Percentiles rank a stretch among this genome's conserved stretches.
Conservation (phyloP, 2,329 filamentous ascomycete genomes). For the Monilinia fructigena region DNA sequence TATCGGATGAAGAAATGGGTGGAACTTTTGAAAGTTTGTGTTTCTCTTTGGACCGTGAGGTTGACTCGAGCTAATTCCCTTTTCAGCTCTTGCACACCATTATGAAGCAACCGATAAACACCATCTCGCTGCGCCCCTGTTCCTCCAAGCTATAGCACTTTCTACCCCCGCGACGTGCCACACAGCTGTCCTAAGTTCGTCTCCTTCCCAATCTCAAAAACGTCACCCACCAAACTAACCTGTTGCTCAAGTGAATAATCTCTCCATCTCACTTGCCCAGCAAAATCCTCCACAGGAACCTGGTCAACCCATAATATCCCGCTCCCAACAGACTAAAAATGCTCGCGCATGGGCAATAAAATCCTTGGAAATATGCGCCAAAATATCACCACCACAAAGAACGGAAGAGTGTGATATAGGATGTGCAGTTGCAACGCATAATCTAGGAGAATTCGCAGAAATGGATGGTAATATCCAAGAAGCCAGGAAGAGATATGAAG, state of each 20-base stretch:
- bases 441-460: conserved; percentile 79
- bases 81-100: conserved; percentile 66
- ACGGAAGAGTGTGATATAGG: conserved; percentile 79
- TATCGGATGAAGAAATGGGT: conserved; percentile 70
- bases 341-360: conserved; percentile 78
- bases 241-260: conserved; percentile 66
- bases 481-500: conserved; percentile 66
- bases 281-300: conserved; percentile 41
- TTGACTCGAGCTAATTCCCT: conserved; percentile 31
- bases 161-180: conserved; percentile 68
- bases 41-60: background rate
- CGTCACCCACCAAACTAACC: conserved; percentile 22
- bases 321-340: conserved; percentile 63
- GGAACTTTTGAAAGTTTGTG: conserved; percentile 63
- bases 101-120: conserved; percentile 74
- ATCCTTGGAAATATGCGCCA: conserved; percentile 64
- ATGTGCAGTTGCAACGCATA: conserved; percentile 81
- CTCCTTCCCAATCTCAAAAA: conserved; percentile 27
- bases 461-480: conserved; percentile 65
- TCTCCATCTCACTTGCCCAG: conserved; percentile 68
- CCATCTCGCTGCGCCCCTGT: conserved; percentile 80
- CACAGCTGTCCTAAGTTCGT: conserved; percentile 70
- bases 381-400: conserved; percentile 63
- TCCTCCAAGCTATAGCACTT: conserved; percentile 77
- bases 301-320: conserved; percentile 48